Evolutionary conservation across 305 asterid genomes (phyloP).

Genomic region (Coffea humblotiana): DNA sequence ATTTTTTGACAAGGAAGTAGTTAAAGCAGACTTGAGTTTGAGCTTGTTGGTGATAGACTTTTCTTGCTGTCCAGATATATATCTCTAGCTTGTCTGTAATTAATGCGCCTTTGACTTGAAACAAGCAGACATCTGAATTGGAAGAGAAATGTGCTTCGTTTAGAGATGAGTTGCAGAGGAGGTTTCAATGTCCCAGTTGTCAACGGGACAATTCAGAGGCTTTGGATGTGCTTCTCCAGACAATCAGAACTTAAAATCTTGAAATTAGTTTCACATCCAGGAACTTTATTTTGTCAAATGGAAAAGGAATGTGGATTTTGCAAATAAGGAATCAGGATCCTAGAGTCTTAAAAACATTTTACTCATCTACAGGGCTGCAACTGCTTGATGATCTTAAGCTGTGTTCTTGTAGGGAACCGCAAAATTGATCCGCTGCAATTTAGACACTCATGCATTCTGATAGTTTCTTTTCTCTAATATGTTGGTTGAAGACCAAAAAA

Average conservation of each 20-base stretch:
- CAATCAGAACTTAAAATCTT: slow-evolving; percentile 33
- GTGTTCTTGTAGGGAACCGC: not conserved
- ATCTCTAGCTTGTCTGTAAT: not conserved
- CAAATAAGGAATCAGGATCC: not conserved
- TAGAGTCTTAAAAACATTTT: not conserved
- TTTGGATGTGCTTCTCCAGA: slow-evolving; percentile 48
- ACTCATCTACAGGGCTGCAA: slow-evolving; percentile 13
- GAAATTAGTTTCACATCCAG: slow-evolving; percentile 33
- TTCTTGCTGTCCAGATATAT: not conserved
- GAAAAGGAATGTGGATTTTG: not conserved
- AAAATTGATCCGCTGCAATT: not conserved
- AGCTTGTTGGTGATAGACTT: not conserved
- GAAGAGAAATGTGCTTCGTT: slow-evolving; percentile 59
- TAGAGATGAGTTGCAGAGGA: slow-evolving; percentile 73
- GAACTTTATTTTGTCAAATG: not conserved
- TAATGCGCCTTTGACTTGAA: slow-evolving; percentile 51
- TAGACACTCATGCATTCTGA: not conserved
- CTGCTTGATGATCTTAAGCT: slow-evolving; percentile 4
- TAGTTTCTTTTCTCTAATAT: not conserved
- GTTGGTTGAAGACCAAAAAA: slow-evolving; percentile 1
- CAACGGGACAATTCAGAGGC: slow-evolving; percentile 66
- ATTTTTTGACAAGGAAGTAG: not conserved
- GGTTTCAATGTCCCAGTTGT: slow-evolving; percentile 58
- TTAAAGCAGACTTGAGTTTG: not conserved
- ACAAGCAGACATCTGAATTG: slow-evolving; percentile 63